Conservation (phyloP, 2,329 filamentous ascomycete genomes). For the Grosmannia penicillata region DNA sequence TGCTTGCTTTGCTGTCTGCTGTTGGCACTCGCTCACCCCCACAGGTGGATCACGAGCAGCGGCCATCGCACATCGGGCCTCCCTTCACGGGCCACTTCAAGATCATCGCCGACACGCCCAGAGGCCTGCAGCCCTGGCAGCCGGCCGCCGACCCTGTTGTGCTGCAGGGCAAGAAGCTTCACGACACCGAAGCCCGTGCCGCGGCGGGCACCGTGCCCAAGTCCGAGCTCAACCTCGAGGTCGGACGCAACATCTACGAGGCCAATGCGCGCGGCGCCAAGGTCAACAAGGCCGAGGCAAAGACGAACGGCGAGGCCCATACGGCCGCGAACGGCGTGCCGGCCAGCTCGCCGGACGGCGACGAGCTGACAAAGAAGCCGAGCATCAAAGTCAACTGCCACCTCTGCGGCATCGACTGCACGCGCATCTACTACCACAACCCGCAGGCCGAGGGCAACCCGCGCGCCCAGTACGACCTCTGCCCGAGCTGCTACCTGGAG, state of each 20-base stretch:
- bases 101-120: conserved; percentile 86
- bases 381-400: conserved; percentile 67
- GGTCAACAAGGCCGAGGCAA: conserved; percentile 53
- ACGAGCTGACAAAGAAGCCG: conserved; percentile 50
- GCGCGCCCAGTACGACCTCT: conserved; percentile 72
- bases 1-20: not conserved
- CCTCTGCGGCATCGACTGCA: conserved; percentile 84
- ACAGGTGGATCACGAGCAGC: conserved; percentile 88
- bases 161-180: conserved; percentile 42
- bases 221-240: conserved; percentile 76
- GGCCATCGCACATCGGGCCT: conserved; percentile 87
- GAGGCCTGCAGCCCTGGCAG: conserved; percentile 89
- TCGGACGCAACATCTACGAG: conserved; percentile 92
- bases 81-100: conserved; percentile 97
- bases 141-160: conserved; percentile 64
- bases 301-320: conserved; percentile 58
- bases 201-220: conserved; percentile 53
- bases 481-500: conserved; percentile 80
- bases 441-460: conserved; percentile 40
- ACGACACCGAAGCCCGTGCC: conserved; percentile 61
- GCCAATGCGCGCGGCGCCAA: conserved; percentile 65
- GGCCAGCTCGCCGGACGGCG: conserved; percentile 24
- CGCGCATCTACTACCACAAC: conserved; percentile 45
- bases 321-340: conserved; percentile 48
- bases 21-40: too few relatives aligned